Base-by-base conservation (phyloP, 805 yeast species). In the Metschnikowia anglica region DNA sequence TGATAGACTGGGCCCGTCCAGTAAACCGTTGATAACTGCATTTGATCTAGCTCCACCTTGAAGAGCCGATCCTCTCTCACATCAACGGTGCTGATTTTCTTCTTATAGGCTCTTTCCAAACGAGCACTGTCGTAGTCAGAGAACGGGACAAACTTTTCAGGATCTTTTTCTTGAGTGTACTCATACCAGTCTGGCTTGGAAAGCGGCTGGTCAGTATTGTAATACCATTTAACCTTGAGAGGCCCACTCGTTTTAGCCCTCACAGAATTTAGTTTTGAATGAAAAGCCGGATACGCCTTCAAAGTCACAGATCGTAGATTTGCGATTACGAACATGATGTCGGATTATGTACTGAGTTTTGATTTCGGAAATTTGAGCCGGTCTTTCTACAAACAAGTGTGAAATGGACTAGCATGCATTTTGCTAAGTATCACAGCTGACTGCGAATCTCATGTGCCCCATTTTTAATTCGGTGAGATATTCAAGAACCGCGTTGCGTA, bases 1-100 rank as follows among this genome's bases (percentile, higher is more conserved):
- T 86, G 89, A 58, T 81, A 91, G 0, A 70, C 65, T 0, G 97
- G 93, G 1, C 97, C 97, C 6, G 79, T 81, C 97, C 97, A 91
- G 59, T 81, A 91, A 0, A 82, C 75, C 0, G 98, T 95, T 3
- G 64, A 51, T 54, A 90, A 60, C 37, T 72, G 73, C 62, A 80
- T 72, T 5, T 65, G 61, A 0, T 57, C 48, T 16, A 91, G 47
- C 54, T 88, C 80, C 4, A 88, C 96, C 54, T 80, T 79, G 54
- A 85, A 86, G 19, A 91, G 66, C 18, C 78, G 76, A 57, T 90
- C 98, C 54, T 88, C 96, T 56, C 83, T 83, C 1, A 91, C 97
- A 1, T 76, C 75, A 3, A 85, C 76, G 1, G 47, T 3, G 12
- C 2, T 24, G 9, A 11, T 32, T 29, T 29, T 48, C 43, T 23